These are phyloP conservation scores for Cornus suecica DNA, from an alignment of 148 eudicot species.

Conservation along the genomic window DNA sequence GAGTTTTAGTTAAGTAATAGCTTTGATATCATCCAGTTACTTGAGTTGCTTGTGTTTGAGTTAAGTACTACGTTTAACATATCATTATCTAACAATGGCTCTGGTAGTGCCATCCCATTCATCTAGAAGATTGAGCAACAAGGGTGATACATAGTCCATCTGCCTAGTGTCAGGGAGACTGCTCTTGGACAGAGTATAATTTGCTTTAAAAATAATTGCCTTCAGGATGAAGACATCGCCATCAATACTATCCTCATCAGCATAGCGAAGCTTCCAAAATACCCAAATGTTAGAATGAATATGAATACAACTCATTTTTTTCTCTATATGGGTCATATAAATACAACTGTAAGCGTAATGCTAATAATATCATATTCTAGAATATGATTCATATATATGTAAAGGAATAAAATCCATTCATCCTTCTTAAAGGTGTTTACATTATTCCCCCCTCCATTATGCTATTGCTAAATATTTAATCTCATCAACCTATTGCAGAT, in stretches of 20 bases:
- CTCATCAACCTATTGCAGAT: no score
- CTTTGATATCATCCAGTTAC: no score
- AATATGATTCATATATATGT: neutral
- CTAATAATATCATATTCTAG: neutral
- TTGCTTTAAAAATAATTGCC: constrained; percentile 45
- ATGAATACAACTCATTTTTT: neutral
- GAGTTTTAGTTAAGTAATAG: no score
- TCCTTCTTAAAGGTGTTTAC: neutral
- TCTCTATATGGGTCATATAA: no score
- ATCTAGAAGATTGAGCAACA: constrained; percentile 52
- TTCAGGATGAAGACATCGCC: constrained; percentile 54
- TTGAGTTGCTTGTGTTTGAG: no score
- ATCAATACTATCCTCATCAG: constrained; percentile 58
- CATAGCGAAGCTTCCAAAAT: constrained; percentile 48
- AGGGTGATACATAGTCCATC: constrained; percentile 46
- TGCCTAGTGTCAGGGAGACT: constrained; percentile 33
- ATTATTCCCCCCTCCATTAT: neutral
- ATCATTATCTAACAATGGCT: constrained; percentile 60
- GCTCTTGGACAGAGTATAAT: constrained; percentile 22
- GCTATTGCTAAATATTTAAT: no score
- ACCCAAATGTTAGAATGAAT: constrained; percentile 5
- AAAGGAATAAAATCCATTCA: neutral
- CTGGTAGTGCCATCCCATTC: constrained; percentile 64
- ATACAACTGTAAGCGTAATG: neutral
- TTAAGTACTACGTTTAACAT: no score